Percentiles rank a stretch among this genome's conserved stretches.
Conservation (phyloP, 345 rosid genomes). For the Microthlaspi erraticum region DNA sequence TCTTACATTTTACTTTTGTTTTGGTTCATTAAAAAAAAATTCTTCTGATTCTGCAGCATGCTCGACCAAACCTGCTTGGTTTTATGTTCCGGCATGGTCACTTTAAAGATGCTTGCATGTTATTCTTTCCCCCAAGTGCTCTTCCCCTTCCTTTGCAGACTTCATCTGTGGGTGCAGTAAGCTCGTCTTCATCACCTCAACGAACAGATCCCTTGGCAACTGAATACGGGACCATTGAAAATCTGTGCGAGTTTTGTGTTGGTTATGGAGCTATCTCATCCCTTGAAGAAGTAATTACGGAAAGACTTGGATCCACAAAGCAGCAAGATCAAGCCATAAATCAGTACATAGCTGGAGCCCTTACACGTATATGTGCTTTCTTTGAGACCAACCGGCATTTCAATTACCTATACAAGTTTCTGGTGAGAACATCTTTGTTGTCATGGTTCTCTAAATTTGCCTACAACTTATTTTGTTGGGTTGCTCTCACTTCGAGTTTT, state of each 20-base stretch:
- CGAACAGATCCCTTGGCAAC: constrained; percentile 88
- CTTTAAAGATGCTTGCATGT: constrained; percentile 74
- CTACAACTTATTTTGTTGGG: constrained; percentile 56
- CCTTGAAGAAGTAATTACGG: constrained; percentile 79
- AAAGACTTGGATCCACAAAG: constrained; percentile 63
- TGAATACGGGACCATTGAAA: constrained; percentile 93
- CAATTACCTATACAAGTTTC: constrained; percentile 85
- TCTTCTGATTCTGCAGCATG: constrained; percentile 66
- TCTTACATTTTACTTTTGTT: constrained; percentile 15
- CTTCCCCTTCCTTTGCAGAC: constrained; percentile 81
- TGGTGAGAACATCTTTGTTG: constrained; percentile 53
- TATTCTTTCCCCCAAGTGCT: constrained; percentile 81
- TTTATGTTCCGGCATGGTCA: constrained; percentile 95
- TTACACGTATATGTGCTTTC: constrained; percentile 82
- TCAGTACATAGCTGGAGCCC: constrained; percentile 70
- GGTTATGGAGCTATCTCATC: constrained; percentile 84
- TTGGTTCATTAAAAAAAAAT: constrained; percentile 8
- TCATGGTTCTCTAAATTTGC: constrained; percentile 19
- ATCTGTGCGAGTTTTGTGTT: constrained; percentile 75
- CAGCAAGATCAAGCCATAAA: constrained; percentile 62
- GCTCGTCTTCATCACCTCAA: constrained; percentile 85
- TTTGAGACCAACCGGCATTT: constrained; percentile 86
- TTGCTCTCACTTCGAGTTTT: constrained; percentile 57
- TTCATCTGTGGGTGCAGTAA: constrained; percentile 54
- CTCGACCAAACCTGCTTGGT: constrained; percentile 81